phyloP scores from a whole-genome alignment of 148 eudicot genomes.

The Rhododendron simsii region DNA sequence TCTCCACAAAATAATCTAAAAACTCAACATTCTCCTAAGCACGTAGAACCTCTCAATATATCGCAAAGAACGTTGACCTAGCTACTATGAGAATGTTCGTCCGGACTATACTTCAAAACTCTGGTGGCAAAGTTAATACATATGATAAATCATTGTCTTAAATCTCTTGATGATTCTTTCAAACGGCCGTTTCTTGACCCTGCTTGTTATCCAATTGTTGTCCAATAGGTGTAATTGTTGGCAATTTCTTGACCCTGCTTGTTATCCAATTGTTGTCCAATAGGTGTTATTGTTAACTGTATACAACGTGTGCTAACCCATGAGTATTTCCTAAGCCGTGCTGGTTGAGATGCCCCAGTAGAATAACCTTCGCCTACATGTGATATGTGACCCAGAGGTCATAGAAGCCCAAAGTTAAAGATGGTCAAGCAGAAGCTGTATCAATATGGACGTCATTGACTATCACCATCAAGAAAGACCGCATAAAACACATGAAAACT shows the following conservation, averaged over 20 bases:
- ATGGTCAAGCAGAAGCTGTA: background rate
- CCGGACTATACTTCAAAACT: background rate
- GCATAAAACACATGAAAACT: background rate
- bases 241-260: background rate
- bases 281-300: background rate
- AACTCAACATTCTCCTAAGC: background rate
- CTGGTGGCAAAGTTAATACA: background rate
- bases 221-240: background rate
- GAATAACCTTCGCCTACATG: background rate
- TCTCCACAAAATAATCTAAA: background rate
- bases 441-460: background rate
- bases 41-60: background rate
- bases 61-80: background rate
- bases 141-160: background rate
- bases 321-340: background rate
- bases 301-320: background rate
- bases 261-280: background rate
- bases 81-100: background rate
- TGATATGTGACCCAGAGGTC: background rate
- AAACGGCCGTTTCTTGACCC: background rate
- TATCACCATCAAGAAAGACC: background rate
- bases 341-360: background rate
- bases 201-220: background rate
- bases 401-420: background rate
- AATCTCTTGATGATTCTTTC: background rate